Evolutionary conservation across 345 rosid genomes (phyloP), one percentile per base, ranked within the genome.

Genomic region (Moricandia arvensis): DNA sequence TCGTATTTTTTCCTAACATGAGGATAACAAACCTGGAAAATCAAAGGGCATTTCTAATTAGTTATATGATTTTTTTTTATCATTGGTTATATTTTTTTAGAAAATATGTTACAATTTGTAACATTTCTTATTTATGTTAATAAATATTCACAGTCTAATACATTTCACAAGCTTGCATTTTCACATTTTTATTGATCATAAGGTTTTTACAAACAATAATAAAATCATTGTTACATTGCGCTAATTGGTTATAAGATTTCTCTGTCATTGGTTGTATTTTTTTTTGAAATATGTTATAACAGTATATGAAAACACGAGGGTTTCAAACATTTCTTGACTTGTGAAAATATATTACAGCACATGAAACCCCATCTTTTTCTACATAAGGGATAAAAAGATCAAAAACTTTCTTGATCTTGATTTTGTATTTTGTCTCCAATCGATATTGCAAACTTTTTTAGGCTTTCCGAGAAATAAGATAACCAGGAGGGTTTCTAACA

Each of bases 401-500:
- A 26, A 3, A n/a, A 17, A 34, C 17, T n/a, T n/a, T n/a, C 53
- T 47, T 47, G 18, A 41, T 74, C 66, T 63, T 41, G 33, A 34
- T 35, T 51, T 8, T 62, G 43, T 41, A 4, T 17, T 24, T 63
- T 18, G 4, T 64, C 55, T 53, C 9, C 70, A 53, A 15, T 21
- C 24, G 24, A 21, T 51, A 53, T 7, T 37, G 41, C 21, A 55
- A 8, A 38, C 2, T 57, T 2, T n/a, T 1, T 27, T 76, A 76
- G 64, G 71, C 29, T 43, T 76, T 62, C 13, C 12, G 59, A 53
- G 75, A 61, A 63, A 61, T 35, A 9, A 27, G 75, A 24, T 69
- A 70, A 76, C 74, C 75, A 38, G 80, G 70, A 51, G 80, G 75
- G 65, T 24, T 76, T 49, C 35, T 69, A 17, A 82, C 79, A 71